Base-by-base conservation (phyloP, 2,329 filamentous ascomycete genomes). In the Dothistroma pini region DNA sequence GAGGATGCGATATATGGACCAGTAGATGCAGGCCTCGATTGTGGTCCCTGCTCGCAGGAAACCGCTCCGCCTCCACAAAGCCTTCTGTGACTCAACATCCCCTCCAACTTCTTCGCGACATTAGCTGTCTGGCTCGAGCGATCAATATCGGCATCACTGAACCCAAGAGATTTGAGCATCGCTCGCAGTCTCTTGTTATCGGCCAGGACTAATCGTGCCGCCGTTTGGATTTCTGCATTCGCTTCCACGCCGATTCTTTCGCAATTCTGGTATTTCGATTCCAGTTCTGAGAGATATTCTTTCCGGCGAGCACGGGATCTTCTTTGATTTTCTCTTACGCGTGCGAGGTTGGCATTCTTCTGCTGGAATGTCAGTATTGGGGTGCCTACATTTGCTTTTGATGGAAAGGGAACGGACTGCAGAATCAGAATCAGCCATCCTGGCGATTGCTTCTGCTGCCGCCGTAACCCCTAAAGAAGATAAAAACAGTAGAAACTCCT, bases 241-340 rank as follows among this genome's bases (percentile, higher is more conserved):
- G 87, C 89, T 69, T 88, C 83, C 54, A 89, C 81, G 19, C 89
- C 89, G 34, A 83, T 78, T 41, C 84, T 79, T 72, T 91, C 87
- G 71, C 83, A 90, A 56, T 77, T 76, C 52, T 85, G 83, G 60
- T 88, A 76, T 62, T 85, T 86, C 57, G 81, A 77, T 74, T 92
- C 88, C 31, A 91, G 81, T 58, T 89, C 86, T 63, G 86, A 80
- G 44, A 91, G 77, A 71, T 92, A 91, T 70, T 90, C 88, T 77
- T 89, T 90, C 65, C 86, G 83, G 38, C 89, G 83, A 51, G 88
- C 88, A 57, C 89, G 85, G n/a, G 87, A 90, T 63, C 89, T 85
- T 59, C 89, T 82, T 72, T 92, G 89, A 69, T 92, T 93, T 69
- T 92, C 87, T 65, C 89, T 84, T 66, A 91, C 87, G 60, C 89